These are phyloP conservation scores for Caryopteris hybrid DNA, from an alignment of 305 asterid genomes.

Conservation along the genomic window DNA sequence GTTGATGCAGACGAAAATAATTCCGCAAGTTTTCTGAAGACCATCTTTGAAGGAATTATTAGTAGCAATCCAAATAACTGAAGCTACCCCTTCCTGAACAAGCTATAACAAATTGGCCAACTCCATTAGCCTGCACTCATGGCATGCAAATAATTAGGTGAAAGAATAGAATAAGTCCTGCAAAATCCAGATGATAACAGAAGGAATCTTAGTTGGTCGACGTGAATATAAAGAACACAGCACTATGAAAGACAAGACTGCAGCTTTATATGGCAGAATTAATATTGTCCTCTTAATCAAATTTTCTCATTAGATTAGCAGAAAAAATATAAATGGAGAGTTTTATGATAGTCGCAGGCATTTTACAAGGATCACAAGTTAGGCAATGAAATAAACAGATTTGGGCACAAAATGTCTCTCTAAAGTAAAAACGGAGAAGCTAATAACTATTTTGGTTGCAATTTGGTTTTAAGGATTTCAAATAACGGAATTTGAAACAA, in stretches of 20 bases:
- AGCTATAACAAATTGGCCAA: slow-evolving; percentile 11
- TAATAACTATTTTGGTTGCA: not conserved
- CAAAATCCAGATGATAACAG: slow-evolving; percentile 10
- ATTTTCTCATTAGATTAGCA: not conserved
- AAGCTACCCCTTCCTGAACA: slow-evolving; percentile 1
- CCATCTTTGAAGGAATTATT: slow-evolving; percentile 38
- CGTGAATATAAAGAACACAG: not conserved
- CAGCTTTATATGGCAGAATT: not conserved
- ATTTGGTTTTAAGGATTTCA: too few relatives aligned
- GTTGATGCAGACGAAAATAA: slow-evolving; percentile 45
- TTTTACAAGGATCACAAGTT: not conserved
- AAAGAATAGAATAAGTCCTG: slow-evolving; percentile 17
- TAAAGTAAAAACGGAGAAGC: not conserved
- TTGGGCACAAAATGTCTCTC: not conserved
- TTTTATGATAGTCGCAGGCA: not conserved
- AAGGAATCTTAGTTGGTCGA: not conserved
- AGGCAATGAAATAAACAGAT: not conserved
- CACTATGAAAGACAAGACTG: not conserved
- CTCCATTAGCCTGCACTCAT: not conserved
- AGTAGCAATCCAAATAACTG: slow-evolving; percentile 6
- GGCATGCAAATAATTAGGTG: slow-evolving; percentile 5
- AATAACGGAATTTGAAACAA: too few relatives aligned
- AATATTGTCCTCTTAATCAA: not conserved
- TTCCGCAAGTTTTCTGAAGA: slow-evolving; percentile 49
- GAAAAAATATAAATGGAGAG: not conserved